A percentile compares a stretch with the other conserved stretches of the same genome.
These are phyloP conservation scores for Breviolum minutum DNA, from an alignment of 73 alveolate genomes.

Conservation along the genomic window DNA sequence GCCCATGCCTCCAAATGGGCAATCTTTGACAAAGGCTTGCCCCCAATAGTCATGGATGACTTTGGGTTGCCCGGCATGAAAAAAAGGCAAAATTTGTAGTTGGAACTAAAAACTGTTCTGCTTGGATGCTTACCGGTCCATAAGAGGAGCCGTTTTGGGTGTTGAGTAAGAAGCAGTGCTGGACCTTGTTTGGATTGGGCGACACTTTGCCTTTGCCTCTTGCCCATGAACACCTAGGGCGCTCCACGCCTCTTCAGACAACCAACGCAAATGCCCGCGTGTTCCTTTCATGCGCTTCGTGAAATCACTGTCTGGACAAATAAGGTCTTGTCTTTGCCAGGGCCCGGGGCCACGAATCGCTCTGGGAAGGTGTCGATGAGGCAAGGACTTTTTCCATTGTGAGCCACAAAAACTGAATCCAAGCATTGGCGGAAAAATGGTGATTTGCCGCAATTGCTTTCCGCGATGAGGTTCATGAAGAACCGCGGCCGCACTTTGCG, in stretches of 20 bases:
- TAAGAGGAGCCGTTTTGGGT: neutral
- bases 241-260: too few relatives aligned
- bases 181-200: neutral
- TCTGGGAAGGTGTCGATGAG: neutral
- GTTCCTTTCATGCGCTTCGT: too few relatives aligned
- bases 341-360: neutral
- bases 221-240: neutral
- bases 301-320: too few relatives aligned
- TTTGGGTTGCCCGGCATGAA: conserved; percentile 60
- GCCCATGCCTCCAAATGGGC: conserved; percentile 51
- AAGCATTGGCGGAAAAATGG: conserved; percentile 26
- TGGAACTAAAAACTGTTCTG: conserved; percentile 17
- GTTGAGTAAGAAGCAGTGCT: conserved; percentile 40
- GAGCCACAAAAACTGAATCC: neutral
- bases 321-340: too few relatives aligned
- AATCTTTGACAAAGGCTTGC: neutral
- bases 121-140: conserved; percentile 24
- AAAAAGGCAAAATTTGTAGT: conserved; percentile 17
- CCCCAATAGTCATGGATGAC: conserved; percentile 70
- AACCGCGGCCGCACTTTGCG: conserved; percentile 3
- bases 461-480: neutral
- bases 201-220: neutral
- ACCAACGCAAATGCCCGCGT: too few relatives aligned
- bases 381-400: neutral
- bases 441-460: conserved; percentile 47